Percentiles rank a stretch among this genome's conserved stretches.
Evolutionary conservation across 2,329 filamentous ascomycete genomes (phyloP).

Genomic region (Atkinsonella hypoxylon): DNA sequence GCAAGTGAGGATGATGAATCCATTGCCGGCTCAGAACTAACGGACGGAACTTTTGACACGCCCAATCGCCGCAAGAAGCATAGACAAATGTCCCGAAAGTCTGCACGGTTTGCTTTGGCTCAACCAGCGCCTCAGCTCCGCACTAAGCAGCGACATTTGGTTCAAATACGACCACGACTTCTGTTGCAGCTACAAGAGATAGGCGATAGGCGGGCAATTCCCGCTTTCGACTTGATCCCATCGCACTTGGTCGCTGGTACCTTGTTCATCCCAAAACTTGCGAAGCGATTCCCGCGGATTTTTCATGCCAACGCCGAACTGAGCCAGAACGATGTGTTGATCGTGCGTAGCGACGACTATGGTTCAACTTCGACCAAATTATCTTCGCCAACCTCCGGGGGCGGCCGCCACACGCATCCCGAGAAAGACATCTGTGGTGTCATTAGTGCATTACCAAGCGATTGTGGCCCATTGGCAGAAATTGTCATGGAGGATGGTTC

Average conservation of each 20-base stretch:
- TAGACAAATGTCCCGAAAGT: conserved; percentile 38
- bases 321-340: conserved; percentile 55
- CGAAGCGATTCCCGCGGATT: conserved; percentile 49
- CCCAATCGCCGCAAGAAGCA: conserved; percentile 26
- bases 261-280: conserved; percentile 45
- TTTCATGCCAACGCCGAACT: conserved; percentile 52
- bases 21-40: conserved; percentile 28
- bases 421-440: conserved; percentile 51
- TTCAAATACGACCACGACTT: conserved; percentile 55
- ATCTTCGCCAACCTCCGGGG: conserved; percentile 21
- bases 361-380: conserved; percentile 15
- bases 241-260: conserved; percentile 45
- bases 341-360: conserved; percentile 62
- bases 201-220: conserved; percentile 48
- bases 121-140: conserved; percentile 50
- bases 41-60: conserved; percentile 32
- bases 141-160: conserved; percentile 51
- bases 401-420: conserved; percentile 34
- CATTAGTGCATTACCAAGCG: conserved; percentile 45
- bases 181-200: conserved; percentile 62
- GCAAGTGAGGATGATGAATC: conserved; percentile 39
- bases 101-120: conserved; percentile 54
- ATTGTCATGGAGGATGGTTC: conserved; percentile 55
- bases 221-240: conserved; percentile 63
- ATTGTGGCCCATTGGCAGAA: conserved; percentile 42